phyloP scores from a whole-genome alignment of 139 green algal species.

The Mychonastes homosphaera region DNA sequence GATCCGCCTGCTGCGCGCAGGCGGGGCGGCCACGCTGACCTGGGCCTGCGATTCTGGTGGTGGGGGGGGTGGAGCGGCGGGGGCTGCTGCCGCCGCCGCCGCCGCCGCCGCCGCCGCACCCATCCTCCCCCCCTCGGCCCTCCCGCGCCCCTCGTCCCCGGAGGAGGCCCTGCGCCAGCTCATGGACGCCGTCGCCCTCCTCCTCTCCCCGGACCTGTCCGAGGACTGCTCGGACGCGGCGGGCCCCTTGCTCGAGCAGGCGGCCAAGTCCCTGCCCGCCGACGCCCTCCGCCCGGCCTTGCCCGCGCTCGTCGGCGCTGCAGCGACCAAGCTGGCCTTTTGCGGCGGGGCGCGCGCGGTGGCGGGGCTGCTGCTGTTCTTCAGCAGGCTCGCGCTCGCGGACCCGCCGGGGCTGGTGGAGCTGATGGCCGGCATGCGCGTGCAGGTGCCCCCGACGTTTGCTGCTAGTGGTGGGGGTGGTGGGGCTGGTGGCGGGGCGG shows the following conservation, averaged over 20 bases:
- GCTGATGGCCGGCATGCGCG: slow-evolving; percentile 24
- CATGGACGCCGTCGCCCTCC: slow-evolving; percentile 22
- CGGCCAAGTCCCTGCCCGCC: background rate
- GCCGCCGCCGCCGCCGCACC: background rate
- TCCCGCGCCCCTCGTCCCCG: background rate
- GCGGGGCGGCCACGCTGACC: slow-evolving; percentile 12
- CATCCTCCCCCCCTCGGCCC: background rate
- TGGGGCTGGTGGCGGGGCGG: background rate
- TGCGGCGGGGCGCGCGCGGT: slow-evolving; percentile 29
- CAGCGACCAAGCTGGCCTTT: slow-evolving; percentile 27
- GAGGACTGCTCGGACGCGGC: slow-evolving; percentile 10
- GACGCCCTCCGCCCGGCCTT: no score
- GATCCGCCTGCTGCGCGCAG: slow-evolving; percentile 7
- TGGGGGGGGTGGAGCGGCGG: background rate
- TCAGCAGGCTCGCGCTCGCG: slow-evolving; percentile 30
- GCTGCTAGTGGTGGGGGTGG: background rate
- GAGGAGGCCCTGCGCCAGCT: slow-evolving; percentile 17
- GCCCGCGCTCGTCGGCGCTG: slow-evolving; percentile 24
- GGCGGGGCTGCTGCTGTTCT: slow-evolving; percentile 34
- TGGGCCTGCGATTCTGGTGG: no score
- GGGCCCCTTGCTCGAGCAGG: background rate
- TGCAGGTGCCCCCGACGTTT: slow-evolving; percentile 9
- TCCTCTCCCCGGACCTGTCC: slow-evolving; percentile 32
- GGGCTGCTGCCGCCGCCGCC: background rate
- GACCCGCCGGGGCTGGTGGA: slow-evolving; percentile 30